Conservation (phyloP, 768 basidiomycete genomes). For the Hypsizygus marmoreus region DNA sequence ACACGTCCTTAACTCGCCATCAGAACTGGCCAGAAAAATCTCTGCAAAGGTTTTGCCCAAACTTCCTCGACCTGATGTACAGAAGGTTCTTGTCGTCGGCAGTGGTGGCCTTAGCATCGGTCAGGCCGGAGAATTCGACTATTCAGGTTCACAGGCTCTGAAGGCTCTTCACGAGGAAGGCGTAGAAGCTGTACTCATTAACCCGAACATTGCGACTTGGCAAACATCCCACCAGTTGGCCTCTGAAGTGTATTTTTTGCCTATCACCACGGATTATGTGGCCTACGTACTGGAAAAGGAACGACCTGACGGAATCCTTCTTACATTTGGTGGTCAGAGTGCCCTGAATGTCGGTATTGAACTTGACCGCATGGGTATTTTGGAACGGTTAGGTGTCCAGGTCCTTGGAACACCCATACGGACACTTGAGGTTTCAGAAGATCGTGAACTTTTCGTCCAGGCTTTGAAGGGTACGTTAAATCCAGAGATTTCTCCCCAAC, state of each 20-base stretch:
- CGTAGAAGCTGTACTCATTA: slow-evolving; percentile 91
- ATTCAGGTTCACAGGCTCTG: slow-evolving; percentile 97
- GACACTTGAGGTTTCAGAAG: slow-evolving; percentile 95
- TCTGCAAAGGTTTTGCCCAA: slow-evolving; percentile 94
- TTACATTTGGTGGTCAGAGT: slow-evolving; percentile 98
- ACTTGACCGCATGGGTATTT: slow-evolving; percentile 93
- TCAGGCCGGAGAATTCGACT: slow-evolving; percentile 99
- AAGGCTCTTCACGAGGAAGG: slow-evolving; percentile 97
- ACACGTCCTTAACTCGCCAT: slow-evolving; percentile 88
- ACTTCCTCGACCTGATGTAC: slow-evolving; percentile 86
- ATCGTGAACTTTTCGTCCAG: slow-evolving; percentile 93
- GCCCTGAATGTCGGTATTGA: slow-evolving; percentile 97
- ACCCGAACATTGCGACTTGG: slow-evolving; percentile 99
- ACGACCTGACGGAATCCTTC: slow-evolving; percentile 93
- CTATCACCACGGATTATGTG: slow-evolving; percentile 95
- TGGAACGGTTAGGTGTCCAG: slow-evolving; percentile 89
- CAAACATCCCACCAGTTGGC: slow-evolving; percentile 98
- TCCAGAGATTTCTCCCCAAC: background rate
- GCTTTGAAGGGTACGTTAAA: slow-evolving; percentile 82
- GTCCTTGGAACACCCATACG: slow-evolving; percentile 95
- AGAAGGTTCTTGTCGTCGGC: slow-evolving; percentile 95
- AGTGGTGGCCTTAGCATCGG: slow-evolving; percentile 96
- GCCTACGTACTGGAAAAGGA: slow-evolving; percentile 99
- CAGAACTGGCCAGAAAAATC: slow-evolving; percentile 89
- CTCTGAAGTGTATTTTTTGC: slow-evolving; percentile 95